Percentiles rank a stretch among this genome's conserved stretches.
These are phyloP conservation scores for Pseudogymnoascus sp. DNA, from an alignment of 2,329 filamentous ascomycete genomes.

Conservation along the genomic window DNA sequence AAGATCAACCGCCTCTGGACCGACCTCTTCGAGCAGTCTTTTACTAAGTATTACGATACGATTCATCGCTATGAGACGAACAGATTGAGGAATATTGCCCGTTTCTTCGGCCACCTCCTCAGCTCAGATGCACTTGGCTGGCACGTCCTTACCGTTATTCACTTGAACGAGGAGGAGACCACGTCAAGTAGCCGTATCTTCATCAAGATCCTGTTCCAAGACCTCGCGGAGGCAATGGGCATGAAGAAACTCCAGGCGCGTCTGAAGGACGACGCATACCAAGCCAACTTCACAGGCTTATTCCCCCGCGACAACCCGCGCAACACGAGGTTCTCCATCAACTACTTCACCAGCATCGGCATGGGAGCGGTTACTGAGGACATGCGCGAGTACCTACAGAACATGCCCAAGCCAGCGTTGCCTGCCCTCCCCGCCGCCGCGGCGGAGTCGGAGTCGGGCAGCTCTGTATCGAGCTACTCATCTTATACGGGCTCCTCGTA, in stretches of 20 bases:
- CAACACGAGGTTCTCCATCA: slow-evolving; percentile 94
- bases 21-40: slow-evolving; percentile 82
- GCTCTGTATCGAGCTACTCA: slow-evolving; percentile 66
- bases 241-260: slow-evolving; percentile 69
- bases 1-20: slow-evolving; percentile 94
- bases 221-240: slow-evolving; percentile 78
- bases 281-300: slow-evolving; percentile 70
- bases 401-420: slow-evolving; percentile 74
- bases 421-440: slow-evolving; percentile 54
- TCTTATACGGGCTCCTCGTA: slow-evolving; percentile 60
- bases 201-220: slow-evolving; percentile 94
- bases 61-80: slow-evolving; percentile 98
- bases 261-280: slow-evolving; percentile 69
- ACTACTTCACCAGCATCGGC: slow-evolving; percentile 97
- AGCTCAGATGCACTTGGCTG: slow-evolving; percentile 83
- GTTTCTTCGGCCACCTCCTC: slow-evolving; percentile 88
- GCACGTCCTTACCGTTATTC: slow-evolving; percentile 78
- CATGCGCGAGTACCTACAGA: slow-evolving; percentile 85
- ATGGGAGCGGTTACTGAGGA: slow-evolving; percentile 92
- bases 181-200: slow-evolving; percentile 96
- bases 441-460: slow-evolving; percentile 52
- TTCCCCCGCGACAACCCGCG: slow-evolving; percentile 85
- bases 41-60: slow-evolving; percentile 90
- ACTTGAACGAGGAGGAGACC: slow-evolving; percentile 92
- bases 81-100: slow-evolving; percentile 84